phyloP scores from a whole-genome alignment of 83 land plant genomes.

The Diphasiastrum complanatum region DNA sequence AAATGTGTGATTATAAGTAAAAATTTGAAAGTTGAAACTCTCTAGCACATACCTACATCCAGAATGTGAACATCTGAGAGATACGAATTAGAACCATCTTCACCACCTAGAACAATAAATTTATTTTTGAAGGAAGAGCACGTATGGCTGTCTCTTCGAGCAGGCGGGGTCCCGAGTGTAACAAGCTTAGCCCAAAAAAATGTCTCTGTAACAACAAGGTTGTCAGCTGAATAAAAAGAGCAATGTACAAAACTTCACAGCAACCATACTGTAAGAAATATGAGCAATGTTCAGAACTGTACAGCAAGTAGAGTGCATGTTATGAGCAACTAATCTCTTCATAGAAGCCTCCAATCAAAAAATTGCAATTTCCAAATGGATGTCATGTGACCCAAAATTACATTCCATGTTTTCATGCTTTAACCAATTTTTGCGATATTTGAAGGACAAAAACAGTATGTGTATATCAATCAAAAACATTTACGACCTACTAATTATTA shows the following conservation, averaged over 20 bases:
- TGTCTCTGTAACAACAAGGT: slow-evolving; percentile 34
- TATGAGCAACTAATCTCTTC: too few species aligned
- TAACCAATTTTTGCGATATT: too few species aligned
- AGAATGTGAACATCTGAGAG: slow-evolving; percentile 77
- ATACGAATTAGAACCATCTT: slow-evolving; percentile 79
- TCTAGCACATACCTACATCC: slow-evolving; percentile 52
- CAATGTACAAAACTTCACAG: background rate
- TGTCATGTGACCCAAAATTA: too few species aligned
- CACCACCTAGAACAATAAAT: slow-evolving; percentile 83
- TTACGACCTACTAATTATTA: too few species aligned
- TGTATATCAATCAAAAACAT: too few species aligned
- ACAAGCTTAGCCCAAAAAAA: slow-evolving; percentile 51
- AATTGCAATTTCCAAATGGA: too few species aligned
- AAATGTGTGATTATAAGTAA: background rate
- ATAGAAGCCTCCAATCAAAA: too few species aligned
- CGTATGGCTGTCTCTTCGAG: slow-evolving; percentile 89
- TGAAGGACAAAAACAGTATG: too few species aligned
- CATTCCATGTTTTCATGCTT: too few species aligned
- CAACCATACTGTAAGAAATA: too few species aligned
- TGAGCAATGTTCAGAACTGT: too few species aligned
- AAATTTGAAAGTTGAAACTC: background rate
- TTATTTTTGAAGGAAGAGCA: slow-evolving; percentile 85
- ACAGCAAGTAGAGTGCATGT: too few species aligned
- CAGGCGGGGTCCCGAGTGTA: slow-evolving; percentile 71
- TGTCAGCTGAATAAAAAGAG: background rate